phyloP scores from a whole-genome alignment of 768 basidiomycete species.

The Boletus rubropictus region DNA sequence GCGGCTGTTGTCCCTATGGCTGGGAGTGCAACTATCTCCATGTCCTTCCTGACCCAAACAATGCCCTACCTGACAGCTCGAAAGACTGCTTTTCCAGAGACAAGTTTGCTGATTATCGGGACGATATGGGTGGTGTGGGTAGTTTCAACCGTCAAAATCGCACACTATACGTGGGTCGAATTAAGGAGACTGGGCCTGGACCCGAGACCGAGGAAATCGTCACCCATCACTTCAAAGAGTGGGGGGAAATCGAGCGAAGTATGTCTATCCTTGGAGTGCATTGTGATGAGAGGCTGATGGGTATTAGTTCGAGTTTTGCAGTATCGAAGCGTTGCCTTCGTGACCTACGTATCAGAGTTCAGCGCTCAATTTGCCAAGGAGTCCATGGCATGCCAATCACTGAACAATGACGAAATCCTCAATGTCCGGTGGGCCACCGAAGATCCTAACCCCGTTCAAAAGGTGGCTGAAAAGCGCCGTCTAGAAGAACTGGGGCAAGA shows the following conservation, averaged over 20 bases:
- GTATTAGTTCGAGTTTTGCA: conserved; percentile 78
- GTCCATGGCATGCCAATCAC: conserved; percentile 96
- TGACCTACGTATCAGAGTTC: conserved; percentile 84
- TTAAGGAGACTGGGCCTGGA: conserved; percentile 86
- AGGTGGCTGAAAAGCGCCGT: conserved; percentile 77
- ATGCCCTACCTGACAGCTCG: conserved; percentile 78
- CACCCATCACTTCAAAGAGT: conserved; percentile 88
- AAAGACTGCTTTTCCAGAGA: conserved; percentile 97
- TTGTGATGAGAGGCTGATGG: conserved; percentile 4
- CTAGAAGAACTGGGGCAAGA: conserved; percentile 81
- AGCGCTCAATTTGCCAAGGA: conserved; percentile 96
- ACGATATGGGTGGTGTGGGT: conserved; percentile 99
- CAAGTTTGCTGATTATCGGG: conserved; percentile 95
- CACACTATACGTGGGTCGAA: conserved; percentile 90
- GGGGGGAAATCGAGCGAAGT: conserved; percentile 92
- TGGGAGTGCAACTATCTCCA: conserved; percentile 98
- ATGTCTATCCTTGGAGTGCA: conserved; percentile 29
- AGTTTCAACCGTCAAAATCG: conserved; percentile 92
- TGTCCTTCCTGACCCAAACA: conserved; percentile 66
- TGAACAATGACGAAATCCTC: conserved; percentile 95
- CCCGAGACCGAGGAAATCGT: conserved; percentile 91
- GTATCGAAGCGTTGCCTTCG: conserved; percentile 94
- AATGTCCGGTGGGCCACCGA: conserved; percentile 99
- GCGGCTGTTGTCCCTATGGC: conserved; percentile 97
- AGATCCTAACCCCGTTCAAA: conserved; percentile 92